These are phyloP conservation scores for Noccaea caerulescens DNA, from an alignment of 345 rosid species.

Conservation along the genomic window DNA sequence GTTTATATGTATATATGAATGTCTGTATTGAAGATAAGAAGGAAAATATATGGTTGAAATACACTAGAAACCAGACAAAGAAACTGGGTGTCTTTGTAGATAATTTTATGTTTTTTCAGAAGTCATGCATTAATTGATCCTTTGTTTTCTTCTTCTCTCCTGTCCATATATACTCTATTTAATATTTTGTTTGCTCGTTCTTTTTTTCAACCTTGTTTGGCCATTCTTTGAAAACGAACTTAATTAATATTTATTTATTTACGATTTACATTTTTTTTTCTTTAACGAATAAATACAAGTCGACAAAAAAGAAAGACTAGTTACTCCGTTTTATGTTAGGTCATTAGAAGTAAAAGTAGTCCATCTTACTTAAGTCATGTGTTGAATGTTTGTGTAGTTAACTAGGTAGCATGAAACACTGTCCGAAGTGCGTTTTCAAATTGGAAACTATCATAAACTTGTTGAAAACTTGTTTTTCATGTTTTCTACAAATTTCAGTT, in stretches of 20 bases:
- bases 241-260: neutral
- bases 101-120: slow-evolving; percentile 33
- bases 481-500: too few species aligned
- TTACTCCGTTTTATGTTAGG: slow-evolving; percentile 6
- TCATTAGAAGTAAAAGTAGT: slow-evolving; percentile 15
- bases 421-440: too few species aligned
- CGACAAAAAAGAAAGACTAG: neutral
- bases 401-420: too few species aligned
- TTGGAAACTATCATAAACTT: too few species aligned
- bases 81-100: slow-evolving; percentile 33
- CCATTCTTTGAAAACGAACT: slow-evolving; percentile 35
- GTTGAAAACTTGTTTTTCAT: too few species aligned
- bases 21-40: slow-evolving; percentile 29
- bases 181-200: slow-evolving; percentile 25
- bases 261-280: too few species aligned
- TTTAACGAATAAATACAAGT: slow-evolving; percentile 11
- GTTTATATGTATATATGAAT: slow-evolving; percentile 20
- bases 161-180: slow-evolving; percentile 27
- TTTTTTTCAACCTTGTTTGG: slow-evolving; percentile 31
- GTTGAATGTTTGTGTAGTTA: neutral
- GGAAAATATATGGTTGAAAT: slow-evolving; percentile 36
- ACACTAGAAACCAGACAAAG: slow-evolving; percentile 32
- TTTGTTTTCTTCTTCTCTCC: slow-evolving; percentile 33
- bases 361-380: neutral
- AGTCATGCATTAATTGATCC: slow-evolving; percentile 35